Evolutionary conservation across 2,329 filamentous ascomycete species (phyloP).

Genomic region (Hypoxylon sp.): DNA sequence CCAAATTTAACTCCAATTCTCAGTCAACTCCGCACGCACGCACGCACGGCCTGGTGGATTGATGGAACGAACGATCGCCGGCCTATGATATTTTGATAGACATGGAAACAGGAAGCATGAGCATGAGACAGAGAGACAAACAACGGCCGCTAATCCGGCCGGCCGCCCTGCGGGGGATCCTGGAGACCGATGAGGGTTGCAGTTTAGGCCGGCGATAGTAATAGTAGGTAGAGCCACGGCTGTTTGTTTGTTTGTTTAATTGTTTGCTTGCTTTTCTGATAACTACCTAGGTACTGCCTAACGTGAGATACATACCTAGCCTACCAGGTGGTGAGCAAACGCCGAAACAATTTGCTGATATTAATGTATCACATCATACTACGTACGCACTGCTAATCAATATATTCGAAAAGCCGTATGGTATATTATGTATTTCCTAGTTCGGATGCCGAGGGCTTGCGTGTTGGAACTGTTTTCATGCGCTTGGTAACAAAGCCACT

Average conservation of each 20-base stretch:
- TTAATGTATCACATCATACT: conserved; percentile 4
- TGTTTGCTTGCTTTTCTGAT: no score
- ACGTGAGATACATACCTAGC: no score
- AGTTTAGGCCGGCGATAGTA: conserved; percentile 12
- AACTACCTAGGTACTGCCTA: no score
- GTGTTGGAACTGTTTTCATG: conserved; percentile 10
- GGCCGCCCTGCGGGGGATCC: conserved; percentile 21
- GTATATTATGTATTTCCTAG: no score
- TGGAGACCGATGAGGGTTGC: background rate
- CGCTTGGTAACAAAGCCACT: no score
- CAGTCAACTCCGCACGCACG: background rate
- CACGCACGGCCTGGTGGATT: no score
- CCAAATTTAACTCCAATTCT: background rate
- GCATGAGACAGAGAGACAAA: conserved; percentile 10
- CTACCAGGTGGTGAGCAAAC: no score
- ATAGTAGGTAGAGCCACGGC: no score
- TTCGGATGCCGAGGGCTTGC: background rate
- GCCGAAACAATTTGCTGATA: no score
- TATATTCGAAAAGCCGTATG: no score
- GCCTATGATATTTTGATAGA: conserved; percentile 8
- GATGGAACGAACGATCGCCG: conserved; percentile 1
- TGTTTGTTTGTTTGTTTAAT: no score
- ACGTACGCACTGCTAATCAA: no score
- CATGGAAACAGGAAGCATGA: conserved; percentile 13
- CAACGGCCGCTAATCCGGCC: conserved; percentile 25